A percentile compares a stretch with the other conserved stretches of the same genome.
These are phyloP conservation scores for Aspergillus diversus DNA, from an alignment of 495 filamentous ascomycete species.

Conservation along the genomic window DNA sequence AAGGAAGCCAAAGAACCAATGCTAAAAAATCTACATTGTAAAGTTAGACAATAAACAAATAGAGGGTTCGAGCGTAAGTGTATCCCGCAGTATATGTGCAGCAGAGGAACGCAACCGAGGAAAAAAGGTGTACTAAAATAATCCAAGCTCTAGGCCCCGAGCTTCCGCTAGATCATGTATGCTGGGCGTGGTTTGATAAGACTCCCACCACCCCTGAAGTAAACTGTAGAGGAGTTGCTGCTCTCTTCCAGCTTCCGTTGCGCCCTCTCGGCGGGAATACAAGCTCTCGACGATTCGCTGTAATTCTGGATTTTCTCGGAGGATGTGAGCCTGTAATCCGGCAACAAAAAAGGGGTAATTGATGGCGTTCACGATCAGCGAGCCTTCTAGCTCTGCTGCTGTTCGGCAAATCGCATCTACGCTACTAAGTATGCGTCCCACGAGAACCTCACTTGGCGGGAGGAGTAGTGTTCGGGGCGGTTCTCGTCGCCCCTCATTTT, in stretches of 20 bases:
- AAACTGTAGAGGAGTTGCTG: conserved; percentile 29
- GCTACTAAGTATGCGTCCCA: conserved; percentile 34
- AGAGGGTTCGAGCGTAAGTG: too few relatives aligned
- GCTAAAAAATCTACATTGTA: too few relatives aligned
- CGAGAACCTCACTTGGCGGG: conserved; percentile 25
- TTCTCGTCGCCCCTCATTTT: background rate
- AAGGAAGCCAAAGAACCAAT: too few relatives aligned
- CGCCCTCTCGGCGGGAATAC: background rate
- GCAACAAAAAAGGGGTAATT: conserved; percentile 35
- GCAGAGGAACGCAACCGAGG: too few relatives aligned
- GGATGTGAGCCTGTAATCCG: conserved; percentile 29
- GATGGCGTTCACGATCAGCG: conserved; percentile 35
- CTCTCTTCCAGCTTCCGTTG: background rate
- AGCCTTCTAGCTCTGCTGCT: conserved; percentile 11
- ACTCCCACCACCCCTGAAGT: conserved; percentile 37
- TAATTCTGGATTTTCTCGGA: conserved; percentile 27
- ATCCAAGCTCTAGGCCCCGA: conserved; percentile 34
- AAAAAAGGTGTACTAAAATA: conserved; percentile 24
- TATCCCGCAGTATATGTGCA: too few relatives aligned
- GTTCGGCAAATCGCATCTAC: conserved; percentile 35
- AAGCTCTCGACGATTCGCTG: conserved; percentile 25
- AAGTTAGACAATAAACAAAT: too few relatives aligned
- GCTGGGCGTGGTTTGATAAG: conserved; percentile 18
- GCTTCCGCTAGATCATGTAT: conserved; percentile 32
- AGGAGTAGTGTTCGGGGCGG: conserved; percentile 15